Conservation (phyloP, 164 flowering plant species). For the Nymphaea colorata region DNA sequence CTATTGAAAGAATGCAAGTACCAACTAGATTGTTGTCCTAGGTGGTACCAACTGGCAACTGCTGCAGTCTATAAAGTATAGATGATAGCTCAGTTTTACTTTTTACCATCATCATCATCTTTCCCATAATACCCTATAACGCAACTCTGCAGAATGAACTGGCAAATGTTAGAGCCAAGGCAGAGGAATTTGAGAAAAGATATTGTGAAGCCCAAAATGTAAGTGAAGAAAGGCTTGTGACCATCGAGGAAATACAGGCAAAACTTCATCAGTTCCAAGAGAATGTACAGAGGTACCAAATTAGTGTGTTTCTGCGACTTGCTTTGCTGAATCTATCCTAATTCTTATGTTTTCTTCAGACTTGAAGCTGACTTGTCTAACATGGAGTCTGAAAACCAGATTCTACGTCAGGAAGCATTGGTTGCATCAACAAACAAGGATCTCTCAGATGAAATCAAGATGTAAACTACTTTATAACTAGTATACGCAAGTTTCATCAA, state of each 20-base stretch:
- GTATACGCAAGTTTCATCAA: neutral
- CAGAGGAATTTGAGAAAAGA: slow-evolving; percentile 38
- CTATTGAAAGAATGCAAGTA: neutral
- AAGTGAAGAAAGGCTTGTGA: slow-evolving; percentile 33
- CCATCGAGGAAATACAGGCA: slow-evolving; percentile 41
- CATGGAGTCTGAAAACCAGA: slow-evolving; percentile 78
- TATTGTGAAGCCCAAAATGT: slow-evolving; percentile 34
- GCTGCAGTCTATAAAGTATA: too few species aligned
- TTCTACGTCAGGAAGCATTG: slow-evolving; percentile 72
- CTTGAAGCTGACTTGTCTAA: slow-evolving; percentile 52
- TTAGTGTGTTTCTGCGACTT: neutral
- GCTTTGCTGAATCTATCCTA: neutral
- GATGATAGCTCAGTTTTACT: neutral
- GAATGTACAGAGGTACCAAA: slow-evolving; percentile 48
- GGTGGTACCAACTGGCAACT: too few species aligned
- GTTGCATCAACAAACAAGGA: slow-evolving; percentile 43
- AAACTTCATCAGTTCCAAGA: slow-evolving; percentile 48
- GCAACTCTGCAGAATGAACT: slow-evolving; percentile 30
- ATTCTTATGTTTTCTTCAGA: slow-evolving; percentile 17
- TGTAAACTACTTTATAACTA: slow-evolving; percentile 21
- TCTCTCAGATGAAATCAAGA: slow-evolving; percentile 40
- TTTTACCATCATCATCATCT: neutral
- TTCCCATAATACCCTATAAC: neutral
- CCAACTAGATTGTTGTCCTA: too few species aligned
- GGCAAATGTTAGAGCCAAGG: slow-evolving; percentile 24